These are phyloP conservation scores for Collybia mongolica DNA, from an alignment of 768 basidiomycete species.

Conservation along the genomic window DNA sequence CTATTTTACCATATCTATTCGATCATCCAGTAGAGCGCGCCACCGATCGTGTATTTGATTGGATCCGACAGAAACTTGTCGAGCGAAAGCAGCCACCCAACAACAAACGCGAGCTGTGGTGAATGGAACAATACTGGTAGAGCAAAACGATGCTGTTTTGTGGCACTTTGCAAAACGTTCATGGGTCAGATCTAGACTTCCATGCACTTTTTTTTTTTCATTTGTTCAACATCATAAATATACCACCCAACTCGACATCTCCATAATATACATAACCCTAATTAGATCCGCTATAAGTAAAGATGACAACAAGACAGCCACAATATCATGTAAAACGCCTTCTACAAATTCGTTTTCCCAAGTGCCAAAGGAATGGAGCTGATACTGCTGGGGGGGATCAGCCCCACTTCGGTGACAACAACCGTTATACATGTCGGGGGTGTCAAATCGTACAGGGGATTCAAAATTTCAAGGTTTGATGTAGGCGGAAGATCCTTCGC, in stretches of 20 bases:
- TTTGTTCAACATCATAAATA: conserved; percentile 7
- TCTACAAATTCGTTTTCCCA: conserved; percentile 43
- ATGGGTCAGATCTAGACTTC: background rate
- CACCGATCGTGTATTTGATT: conserved; percentile 68
- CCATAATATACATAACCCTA: background rate
- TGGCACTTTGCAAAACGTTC: background rate
- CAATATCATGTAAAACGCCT: conserved; percentile 2
- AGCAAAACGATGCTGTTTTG: too few relatives aligned
- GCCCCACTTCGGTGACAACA: conserved; percentile 94
- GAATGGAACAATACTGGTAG: background rate
- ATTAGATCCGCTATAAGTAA: background rate
- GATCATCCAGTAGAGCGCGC: conserved; percentile 78
- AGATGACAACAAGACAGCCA: conserved; percentile 1
- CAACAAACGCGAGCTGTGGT: conserved; percentile 11
- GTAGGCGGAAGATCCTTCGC: conserved; percentile 26
- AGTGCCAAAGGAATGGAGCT: conserved; percentile 79
- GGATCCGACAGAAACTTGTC: conserved; percentile 59
- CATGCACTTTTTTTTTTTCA: background rate
- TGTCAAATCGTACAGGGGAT: conserved; percentile 92
- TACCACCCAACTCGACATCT: conserved; percentile 8
- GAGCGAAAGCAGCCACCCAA: conserved; percentile 28
- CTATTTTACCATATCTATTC: conserved; percentile 71
- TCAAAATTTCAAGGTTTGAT: conserved; percentile 72
- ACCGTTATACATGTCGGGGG: conserved; percentile 91
- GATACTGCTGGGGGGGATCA: conserved; percentile 92